Percentiles rank a stretch among this genome's conserved stretches.
phyloP scores from a whole-genome alignment of 768 basidiomycete species.

The Trametopsis cervina region DNA sequence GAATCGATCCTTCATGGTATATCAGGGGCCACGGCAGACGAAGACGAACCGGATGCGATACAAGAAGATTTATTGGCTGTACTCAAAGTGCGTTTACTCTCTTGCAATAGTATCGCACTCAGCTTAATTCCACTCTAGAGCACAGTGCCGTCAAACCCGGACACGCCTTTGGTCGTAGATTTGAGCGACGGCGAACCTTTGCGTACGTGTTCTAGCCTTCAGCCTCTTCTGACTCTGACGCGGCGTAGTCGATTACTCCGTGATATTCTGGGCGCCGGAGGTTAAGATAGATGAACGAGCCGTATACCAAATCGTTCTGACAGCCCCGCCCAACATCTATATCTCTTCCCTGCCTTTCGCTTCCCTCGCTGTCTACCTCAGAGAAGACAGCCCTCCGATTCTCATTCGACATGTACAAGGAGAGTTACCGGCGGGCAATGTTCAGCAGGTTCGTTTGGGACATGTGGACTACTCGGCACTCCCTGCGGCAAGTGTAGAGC shows the following conservation, averaged over 20 bases:
- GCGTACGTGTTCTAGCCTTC: conserved; percentile 35
- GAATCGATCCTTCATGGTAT: neutral
- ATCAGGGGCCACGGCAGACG: conserved; percentile 28
- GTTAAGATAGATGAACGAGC: conserved; percentile 53
- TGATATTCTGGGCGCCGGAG: conserved; percentile 67
- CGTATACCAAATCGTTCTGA: conserved; percentile 70
- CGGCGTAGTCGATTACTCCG: conserved; percentile 49
- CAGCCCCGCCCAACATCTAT: conserved; percentile 39
- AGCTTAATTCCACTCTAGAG: conserved; percentile 37
- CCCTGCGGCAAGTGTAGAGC: conserved; percentile 14
- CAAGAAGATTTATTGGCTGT: conserved; percentile 72
- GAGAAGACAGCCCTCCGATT: conserved; percentile 40
- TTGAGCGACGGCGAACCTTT: conserved; percentile 56
- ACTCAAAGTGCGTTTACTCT: conserved; percentile 45
- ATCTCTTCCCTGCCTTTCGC: conserved; percentile 57
- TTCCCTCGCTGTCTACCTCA: conserved; percentile 54
- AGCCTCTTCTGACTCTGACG: conserved; percentile 6
- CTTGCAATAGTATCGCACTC: neutral
- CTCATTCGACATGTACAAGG: conserved; percentile 37
- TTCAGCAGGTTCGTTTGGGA: conserved; percentile 44
- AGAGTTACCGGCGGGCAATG: conserved; percentile 7
- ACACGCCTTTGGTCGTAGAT: conserved; percentile 53
- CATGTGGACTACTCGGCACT: conserved; percentile 16
- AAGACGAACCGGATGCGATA: conserved; percentile 42
- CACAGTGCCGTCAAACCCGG: conserved; percentile 55